Evolutionary conservation across 164 flowering plant genomes (phyloP).

Genomic region (Euptelea pleiosperma): DNA sequence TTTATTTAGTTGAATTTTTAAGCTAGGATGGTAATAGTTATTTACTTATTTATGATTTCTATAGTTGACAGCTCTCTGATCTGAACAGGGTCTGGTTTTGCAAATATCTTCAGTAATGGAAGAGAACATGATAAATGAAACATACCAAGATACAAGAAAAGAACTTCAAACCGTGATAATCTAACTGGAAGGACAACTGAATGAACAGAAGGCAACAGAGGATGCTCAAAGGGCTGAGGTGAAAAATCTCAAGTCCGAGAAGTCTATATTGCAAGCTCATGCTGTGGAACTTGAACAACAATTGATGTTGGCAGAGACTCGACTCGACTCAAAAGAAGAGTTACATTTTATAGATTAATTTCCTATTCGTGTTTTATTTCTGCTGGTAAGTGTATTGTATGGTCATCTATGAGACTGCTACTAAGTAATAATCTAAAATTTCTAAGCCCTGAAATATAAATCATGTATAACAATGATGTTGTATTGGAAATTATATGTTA

Average conservation of each 20-base stretch:
- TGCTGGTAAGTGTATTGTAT: not conserved
- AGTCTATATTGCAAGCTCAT: conserved; percentile 40
- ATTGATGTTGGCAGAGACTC: conserved; percentile 41
- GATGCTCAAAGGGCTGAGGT: conserved; percentile 42
- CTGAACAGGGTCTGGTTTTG: conserved; percentile 1
- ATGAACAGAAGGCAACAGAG: conserved; percentile 43
- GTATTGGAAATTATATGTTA: not conserved
- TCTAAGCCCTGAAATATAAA: not conserved
- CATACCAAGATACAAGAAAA: conserved; percentile 47
- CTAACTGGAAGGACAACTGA: conserved; percentile 58
- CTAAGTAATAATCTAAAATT: not conserved
- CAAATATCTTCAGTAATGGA: conserved; percentile 76
- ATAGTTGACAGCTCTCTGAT: not conserved
- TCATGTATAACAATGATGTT: not conserved
- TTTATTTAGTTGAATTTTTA: no score
- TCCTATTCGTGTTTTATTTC: not conserved
- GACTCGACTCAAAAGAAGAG: conserved; percentile 58
- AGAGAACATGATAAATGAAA: conserved; percentile 64
- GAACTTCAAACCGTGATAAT: conserved; percentile 56
- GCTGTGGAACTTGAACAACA: conserved; percentile 57
- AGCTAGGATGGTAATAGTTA: not conserved
- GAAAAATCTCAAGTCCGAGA: conserved; percentile 57
- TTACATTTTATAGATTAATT: not conserved
- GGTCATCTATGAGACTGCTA: not conserved
- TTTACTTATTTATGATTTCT: not conserved